phyloP scores from a whole-genome alignment of 2,329 filamentous ascomycete species.

The Colletotrichum sp. region DNA sequence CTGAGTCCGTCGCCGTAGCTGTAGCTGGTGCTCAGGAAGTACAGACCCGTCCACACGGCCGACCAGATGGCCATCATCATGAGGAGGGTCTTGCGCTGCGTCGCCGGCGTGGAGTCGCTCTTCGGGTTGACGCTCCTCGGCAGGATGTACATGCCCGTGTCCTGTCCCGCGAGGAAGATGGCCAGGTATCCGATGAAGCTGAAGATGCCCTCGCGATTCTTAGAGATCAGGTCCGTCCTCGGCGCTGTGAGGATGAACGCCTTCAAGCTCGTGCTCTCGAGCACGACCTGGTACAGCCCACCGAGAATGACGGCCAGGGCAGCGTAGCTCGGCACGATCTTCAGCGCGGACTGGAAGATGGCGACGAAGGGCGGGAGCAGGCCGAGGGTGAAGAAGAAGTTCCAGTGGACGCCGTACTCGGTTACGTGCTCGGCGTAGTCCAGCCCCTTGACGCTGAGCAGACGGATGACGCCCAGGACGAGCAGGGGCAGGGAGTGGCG shows the following conservation, averaged over 20 bases:
- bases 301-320: slow-evolving; percentile 73
- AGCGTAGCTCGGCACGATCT: slow-evolving; percentile 77
- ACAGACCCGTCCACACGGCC: slow-evolving; percentile 72
- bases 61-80: slow-evolving; percentile 69
- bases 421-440: slow-evolving; percentile 98
- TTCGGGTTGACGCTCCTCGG: slow-evolving; percentile 58
- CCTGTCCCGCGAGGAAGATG: slow-evolving; percentile 91
- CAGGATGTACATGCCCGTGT: slow-evolving; percentile 79
- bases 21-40: slow-evolving; percentile 71
- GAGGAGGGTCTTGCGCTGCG: slow-evolving; percentile 63
- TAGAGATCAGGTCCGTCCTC: slow-evolving; percentile 78
- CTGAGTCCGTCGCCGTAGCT: slow-evolving; percentile 73
- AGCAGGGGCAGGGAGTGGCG: slow-evolving; percentile 86
- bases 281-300: slow-evolving; percentile 72
- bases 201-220: slow-evolving; percentile 95
- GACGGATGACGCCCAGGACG: slow-evolving; percentile 77
- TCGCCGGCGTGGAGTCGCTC: slow-evolving; percentile 43
- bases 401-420: slow-evolving; percentile 99
- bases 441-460: slow-evolving; percentile 89
- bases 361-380: slow-evolving; percentile 90
- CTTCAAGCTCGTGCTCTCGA: slow-evolving; percentile 81
- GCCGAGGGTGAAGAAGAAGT: slow-evolving; percentile 97
- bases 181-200: slow-evolving; percentile 93
- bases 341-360: slow-evolving; percentile 75
- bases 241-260: slow-evolving; percentile 83